Conservation (phyloP, 768 basidiomycete species). For the Mycena polygramma region DNA sequence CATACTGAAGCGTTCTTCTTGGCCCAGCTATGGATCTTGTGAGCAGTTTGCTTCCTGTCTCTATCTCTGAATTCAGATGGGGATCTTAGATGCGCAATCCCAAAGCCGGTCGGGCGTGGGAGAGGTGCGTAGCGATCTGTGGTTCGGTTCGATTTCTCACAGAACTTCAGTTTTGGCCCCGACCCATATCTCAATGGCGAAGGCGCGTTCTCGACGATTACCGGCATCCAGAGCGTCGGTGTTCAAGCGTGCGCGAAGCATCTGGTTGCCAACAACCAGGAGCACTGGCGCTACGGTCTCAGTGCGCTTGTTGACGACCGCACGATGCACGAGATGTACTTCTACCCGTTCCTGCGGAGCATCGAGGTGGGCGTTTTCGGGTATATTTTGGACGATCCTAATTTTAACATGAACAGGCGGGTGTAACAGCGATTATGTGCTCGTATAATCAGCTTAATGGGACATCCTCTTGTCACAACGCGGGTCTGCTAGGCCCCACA, state of each 20-base stretch:
- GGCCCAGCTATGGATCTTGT: conserved; percentile 50
- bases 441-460: conserved; percentile 51
- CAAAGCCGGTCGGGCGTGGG: conserved; percentile 28
- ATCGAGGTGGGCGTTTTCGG: too few relatives aligned
- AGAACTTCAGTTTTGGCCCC: conserved; percentile 37
- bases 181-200: conserved; percentile 60
- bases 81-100: conserved; percentile 30
- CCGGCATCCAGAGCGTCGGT: conserved; percentile 53
- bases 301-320: conserved; percentile 50
- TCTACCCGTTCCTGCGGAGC: conserved; percentile 39
- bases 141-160: background rate
- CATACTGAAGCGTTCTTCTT: conserved; percentile 35
- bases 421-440: conserved; percentile 51
- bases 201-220: conserved; percentile 52
- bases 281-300: conserved; percentile 35
- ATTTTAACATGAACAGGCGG: too few relatives aligned
- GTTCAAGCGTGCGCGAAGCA: conserved; percentile 55
- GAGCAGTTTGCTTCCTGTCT: conserved; percentile 1
- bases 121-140: conserved; percentile 11
- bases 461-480: conserved; percentile 60
- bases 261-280: conserved; percentile 37
- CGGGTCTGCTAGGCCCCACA: conserved; percentile 44
- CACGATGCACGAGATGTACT: conserved; percentile 50
- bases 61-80: background rate
- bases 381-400: too few relatives aligned